These are phyloP conservation scores for Paecilomyces formosus DNA, from an alignment of 2,329 filamentous ascomycete genomes.

Conservation along the genomic window DNA sequence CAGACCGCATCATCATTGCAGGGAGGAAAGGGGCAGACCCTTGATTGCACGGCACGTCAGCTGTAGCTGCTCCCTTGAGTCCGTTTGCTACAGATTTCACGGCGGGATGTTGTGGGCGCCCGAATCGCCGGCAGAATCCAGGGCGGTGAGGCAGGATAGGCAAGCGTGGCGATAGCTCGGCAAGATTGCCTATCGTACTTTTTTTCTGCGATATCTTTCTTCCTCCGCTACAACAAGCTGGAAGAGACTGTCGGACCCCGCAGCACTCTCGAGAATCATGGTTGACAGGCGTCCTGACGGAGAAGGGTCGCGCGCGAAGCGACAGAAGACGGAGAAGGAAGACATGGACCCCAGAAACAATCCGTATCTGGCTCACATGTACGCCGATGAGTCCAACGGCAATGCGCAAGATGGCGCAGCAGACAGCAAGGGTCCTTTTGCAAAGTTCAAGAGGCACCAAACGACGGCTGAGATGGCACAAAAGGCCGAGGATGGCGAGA, in stretches of 20 bases:
- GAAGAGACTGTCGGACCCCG: not conserved
- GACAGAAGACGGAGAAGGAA: constrained; percentile 44
- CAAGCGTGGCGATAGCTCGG: constrained; percentile 20
- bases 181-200: constrained; percentile 23
- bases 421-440: constrained; percentile 46
- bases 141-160: constrained; percentile 7
- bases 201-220: constrained; percentile 11
- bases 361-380: constrained; percentile 87
- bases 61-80: not conserved
- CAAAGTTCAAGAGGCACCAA: constrained; percentile 64
- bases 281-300: constrained; percentile 49
- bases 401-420: constrained; percentile 13
- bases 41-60: not conserved
- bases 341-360: constrained; percentile 56
- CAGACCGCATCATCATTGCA: not conserved
- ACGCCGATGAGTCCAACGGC: constrained; percentile 46
- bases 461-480: constrained; percentile 71
- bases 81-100: not conserved
- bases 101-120: not conserved
- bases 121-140: constrained; percentile 4
- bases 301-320: constrained; percentile 46
- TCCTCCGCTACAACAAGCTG: not conserved
- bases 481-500: constrained; percentile 68
- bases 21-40: not conserved
- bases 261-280: constrained; percentile 34